Percentiles rank a stretch among this genome's conserved stretches.
Conservation (phyloP, 1,284 basidiomycete species). For the Gymnopus androsaceus region DNA sequence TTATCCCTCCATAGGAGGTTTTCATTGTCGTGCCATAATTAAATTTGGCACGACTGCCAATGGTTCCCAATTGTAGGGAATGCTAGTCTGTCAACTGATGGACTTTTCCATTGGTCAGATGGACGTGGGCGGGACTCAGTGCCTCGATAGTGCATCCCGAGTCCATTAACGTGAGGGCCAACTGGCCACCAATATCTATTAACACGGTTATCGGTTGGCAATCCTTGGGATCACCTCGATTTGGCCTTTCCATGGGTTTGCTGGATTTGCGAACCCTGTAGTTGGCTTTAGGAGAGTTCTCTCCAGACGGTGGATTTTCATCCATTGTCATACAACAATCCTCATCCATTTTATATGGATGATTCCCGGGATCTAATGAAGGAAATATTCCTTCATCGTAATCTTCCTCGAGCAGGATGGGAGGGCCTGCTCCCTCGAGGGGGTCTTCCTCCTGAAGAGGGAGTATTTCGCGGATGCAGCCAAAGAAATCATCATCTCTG, state of each 20-base stretch:
- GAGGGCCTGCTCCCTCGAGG: too few relatives aligned
- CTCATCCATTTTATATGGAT: not conserved
- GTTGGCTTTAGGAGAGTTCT: too few relatives aligned
- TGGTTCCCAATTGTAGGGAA: constrained; percentile 17
- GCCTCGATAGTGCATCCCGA: constrained; percentile 20
- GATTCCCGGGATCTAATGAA: too few relatives aligned
- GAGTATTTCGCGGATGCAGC: too few relatives aligned
- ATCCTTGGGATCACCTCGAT: not conserved
- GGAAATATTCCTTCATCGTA: too few relatives aligned
- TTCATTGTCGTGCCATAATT: constrained; percentile 10
- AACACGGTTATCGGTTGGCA: constrained; percentile 8
- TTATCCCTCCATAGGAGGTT: constrained; percentile 23
- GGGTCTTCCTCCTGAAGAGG: too few relatives aligned
- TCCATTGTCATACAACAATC: not conserved
- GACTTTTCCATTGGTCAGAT: constrained; percentile 10
- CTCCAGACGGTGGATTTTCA: too few relatives aligned
- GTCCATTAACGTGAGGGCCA: constrained; percentile 17
- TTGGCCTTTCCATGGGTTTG: not conserved
- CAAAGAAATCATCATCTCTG: too few relatives aligned
- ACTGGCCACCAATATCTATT: constrained; percentile 9
- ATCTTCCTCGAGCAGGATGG: too few relatives aligned
- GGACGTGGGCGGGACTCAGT: constrained; percentile 12
- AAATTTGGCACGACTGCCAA: constrained; percentile 18
- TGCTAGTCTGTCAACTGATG: constrained; percentile 15
- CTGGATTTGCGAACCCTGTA: not conserved